Percentiles rank a stretch among this genome's conserved stretches.
Conservation (phyloP, 257 asterid genomes). For the Salvia hispanica region DNA sequence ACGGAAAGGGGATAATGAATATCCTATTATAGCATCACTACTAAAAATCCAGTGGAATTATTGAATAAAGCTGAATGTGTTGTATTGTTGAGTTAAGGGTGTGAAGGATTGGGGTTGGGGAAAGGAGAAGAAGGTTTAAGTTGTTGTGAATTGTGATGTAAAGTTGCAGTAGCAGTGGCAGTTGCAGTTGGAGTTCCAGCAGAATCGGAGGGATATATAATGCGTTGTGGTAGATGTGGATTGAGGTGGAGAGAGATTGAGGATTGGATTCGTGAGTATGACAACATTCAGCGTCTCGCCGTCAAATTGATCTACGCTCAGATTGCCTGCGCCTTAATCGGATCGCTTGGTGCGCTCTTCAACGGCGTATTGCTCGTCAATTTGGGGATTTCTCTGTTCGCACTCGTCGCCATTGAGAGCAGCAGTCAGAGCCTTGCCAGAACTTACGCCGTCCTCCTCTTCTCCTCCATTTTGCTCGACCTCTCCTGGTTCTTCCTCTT, state of each 20-base stretch:
- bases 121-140: no score
- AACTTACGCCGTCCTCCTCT: conserved; percentile 81
- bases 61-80: no score
- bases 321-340: conserved; percentile 85
- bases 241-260: conserved; percentile 57
- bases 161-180: not conserved
- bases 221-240: conserved; percentile 69
- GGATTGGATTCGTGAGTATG: conserved; percentile 84
- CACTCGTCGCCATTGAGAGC: conserved; percentile 90
- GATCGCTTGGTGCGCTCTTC: conserved; percentile 87
- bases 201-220: conserved; percentile 24
- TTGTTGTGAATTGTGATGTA: no score
- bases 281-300: conserved; percentile 78
- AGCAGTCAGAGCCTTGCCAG: conserved; percentile 91
- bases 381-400: conserved; percentile 76
- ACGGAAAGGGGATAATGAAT: no score
- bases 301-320: conserved; percentile 77
- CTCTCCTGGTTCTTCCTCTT: conserved; percentile 82
- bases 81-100: no score
- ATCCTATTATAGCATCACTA: no score
- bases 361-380: conserved; percentile 69
- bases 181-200: not conserved
- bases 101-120: conserved; percentile 1
- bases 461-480: conserved; percentile 73
- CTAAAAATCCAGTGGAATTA: no score